Conservation (phyloP, 768 basidiomycete species). For the Sarcodon sp. region DNA sequence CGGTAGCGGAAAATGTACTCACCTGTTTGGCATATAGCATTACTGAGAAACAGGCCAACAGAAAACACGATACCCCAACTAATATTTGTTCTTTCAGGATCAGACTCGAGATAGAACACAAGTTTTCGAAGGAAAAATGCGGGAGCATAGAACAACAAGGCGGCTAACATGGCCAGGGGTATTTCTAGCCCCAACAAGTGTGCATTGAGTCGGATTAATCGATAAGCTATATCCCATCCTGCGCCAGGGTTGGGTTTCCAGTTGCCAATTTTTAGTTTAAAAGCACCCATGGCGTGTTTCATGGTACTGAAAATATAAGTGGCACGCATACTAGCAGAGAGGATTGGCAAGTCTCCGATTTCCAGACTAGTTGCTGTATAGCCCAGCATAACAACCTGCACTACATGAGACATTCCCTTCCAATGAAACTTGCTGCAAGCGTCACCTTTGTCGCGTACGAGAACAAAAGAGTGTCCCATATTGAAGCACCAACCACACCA, state of each 20-base stretch:
- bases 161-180: constrained; percentile 39
- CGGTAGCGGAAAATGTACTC: constrained; percentile 7
- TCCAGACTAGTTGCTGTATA: constrained; percentile 63
- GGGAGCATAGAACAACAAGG: constrained; percentile 49
- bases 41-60: constrained; percentile 34
- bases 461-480: constrained; percentile 58
- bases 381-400: constrained; percentile 73
- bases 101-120: constrained; percentile 52
- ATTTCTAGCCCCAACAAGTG: constrained; percentile 27
- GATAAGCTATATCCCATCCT: constrained; percentile 53
- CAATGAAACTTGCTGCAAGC: background rate
- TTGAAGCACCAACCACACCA: constrained; percentile 47
- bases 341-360: constrained; percentile 79
- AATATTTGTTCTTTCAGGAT: constrained; percentile 37
- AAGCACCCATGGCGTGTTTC: constrained; percentile 38
- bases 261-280: constrained; percentile 35
- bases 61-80: constrained; percentile 70
- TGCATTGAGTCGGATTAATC: constrained; percentile 45
- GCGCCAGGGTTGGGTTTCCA: constrained; percentile 51
- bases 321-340: constrained; percentile 60
- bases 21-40: constrained; percentile 30
- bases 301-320: constrained; percentile 51
- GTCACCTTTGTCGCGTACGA: constrained; percentile 57
- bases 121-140: constrained; percentile 50
- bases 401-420: background rate